Conservation (phyloP, 2,329 filamentous ascomycete species). For the Lasiodiplodia gonubiensis region DNA sequence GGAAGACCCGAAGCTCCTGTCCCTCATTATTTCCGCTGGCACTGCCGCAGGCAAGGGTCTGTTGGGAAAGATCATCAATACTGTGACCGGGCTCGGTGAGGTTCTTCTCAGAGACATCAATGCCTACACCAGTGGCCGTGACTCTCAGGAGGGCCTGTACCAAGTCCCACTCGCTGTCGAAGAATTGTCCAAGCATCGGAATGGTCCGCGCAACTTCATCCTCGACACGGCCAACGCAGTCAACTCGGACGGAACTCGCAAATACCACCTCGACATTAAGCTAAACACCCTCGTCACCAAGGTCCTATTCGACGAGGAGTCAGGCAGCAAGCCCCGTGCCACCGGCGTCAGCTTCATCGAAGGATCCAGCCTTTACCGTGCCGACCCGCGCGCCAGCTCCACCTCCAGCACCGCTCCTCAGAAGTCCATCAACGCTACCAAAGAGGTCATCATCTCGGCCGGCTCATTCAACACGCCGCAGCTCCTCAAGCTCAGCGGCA, state of each 20-base stretch:
- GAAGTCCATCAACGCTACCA: constrained; percentile 49
- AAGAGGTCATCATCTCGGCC: constrained; percentile 54
- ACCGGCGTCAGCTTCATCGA: constrained; percentile 52
- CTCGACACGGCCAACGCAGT: constrained; percentile 55
- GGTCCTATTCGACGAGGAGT: constrained; percentile 68
- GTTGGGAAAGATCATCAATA: constrained; percentile 35
- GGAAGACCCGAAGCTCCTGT: constrained; percentile 60
- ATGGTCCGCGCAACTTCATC: constrained; percentile 63
- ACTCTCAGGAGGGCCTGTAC: constrained; percentile 51
- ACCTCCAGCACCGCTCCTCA: constrained; percentile 38
- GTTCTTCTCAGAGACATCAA: constrained; percentile 60
- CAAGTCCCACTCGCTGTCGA: constrained; percentile 62
- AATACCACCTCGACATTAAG: constrained; percentile 64
- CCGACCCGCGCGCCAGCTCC: constrained; percentile 41
- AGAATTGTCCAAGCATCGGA: constrained; percentile 49
- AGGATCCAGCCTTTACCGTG: constrained; percentile 48
- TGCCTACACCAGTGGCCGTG: constrained; percentile 38
- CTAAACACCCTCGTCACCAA: constrained; percentile 70
- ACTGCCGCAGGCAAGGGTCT: constrained; percentile 53
- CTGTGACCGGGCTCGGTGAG: constrained; percentile 50
- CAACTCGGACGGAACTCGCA: constrained; percentile 18
- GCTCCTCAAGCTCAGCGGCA: constrained; percentile 68
- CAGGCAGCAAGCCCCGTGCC: constrained; percentile 48
- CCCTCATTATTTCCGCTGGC: constrained; percentile 57
- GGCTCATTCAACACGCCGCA: constrained; percentile 69